Evolutionary conservation across 208 protist genomes (phyloP), one percentile per base, ranked within the genome.

Genomic region (Leptomonas pyrrhocoris): DNA sequence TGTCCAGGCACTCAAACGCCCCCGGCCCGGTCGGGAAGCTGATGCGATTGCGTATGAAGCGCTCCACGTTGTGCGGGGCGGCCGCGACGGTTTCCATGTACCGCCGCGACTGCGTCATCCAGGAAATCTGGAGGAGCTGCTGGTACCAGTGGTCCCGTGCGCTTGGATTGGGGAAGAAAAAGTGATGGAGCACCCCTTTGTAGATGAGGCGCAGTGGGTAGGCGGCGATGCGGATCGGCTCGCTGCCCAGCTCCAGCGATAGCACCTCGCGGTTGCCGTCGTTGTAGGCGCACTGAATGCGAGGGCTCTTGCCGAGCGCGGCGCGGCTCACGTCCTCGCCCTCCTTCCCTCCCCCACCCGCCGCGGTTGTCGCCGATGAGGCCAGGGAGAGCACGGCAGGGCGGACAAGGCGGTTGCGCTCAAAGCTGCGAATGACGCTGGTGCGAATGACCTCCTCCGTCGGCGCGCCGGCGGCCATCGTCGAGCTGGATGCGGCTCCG

Each of bases 141-240:
- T 84, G 60, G 53, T 77, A 79, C 79, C 81, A 93, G 58, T 77
- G 58, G 16, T 73, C 77, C 1, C 84, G 83, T n/a, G 63, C 34
- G 43, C 60, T 74, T 21, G 82, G 65, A 54, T 79, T 83, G 23
- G 88, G 73, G 42, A 93, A 93, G 57, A 90, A 79, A 61, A 93
- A 86, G 79, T 89, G 79, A 53, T 93, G 87, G 42, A 86, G 56
- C 23, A 86, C 76, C 21, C 74, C 72, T 2, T 63, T 23, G 63
- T 67, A 87, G 36, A 83, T 53, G 21, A 93, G 43, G 27, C 83
- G 81, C 4, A 93, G 54, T 0, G 84, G 84, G 62, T 86, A 90
- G 42, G 84, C 84, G 36, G 68, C 73, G 43, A 85, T 61, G 40
- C 67, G 65, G 31, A 46, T 65, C 25, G 58, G 63, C 50, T 77